These are phyloP conservation scores for Helicocarpus griseus DNA, from an alignment of 2,329 filamentous ascomycete species.

Conservation along the genomic window DNA sequence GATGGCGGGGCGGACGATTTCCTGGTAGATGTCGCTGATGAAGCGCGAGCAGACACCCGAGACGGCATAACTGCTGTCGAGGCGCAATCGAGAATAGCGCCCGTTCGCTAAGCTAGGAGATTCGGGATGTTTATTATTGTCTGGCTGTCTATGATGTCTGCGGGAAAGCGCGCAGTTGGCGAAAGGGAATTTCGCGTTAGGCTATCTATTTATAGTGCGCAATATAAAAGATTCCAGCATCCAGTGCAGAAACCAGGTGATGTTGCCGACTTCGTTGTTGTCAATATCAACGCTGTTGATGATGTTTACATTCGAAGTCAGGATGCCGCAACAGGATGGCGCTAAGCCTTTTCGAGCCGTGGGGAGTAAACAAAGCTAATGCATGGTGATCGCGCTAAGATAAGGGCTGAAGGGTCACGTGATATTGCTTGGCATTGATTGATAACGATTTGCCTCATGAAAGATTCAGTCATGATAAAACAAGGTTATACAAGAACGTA, in stretches of 20 bases:
- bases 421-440: background rate
- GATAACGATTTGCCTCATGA: background rate
- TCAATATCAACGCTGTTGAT: background rate
- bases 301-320: conserved; percentile 3
- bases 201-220: too few species aligned
- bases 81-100: background rate
- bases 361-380: conserved; percentile 17
- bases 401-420: conserved; percentile 21
- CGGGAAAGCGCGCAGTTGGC: too few species aligned
- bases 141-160: too few species aligned
- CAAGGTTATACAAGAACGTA: background rate
- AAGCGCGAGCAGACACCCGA: conserved; percentile 27
- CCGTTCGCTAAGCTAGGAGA: background rate
- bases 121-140: too few species aligned
- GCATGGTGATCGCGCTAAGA: conserved; percentile 16
- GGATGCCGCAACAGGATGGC: conserved; percentile 9
- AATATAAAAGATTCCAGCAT: background rate
- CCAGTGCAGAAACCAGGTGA: background rate
- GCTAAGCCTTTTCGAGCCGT: background rate
- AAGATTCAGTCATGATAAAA: background rate
- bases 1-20: conserved; percentile 52
- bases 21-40: conserved; percentile 23
- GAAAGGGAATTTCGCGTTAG: too few species aligned
- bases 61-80: conserved; percentile 23
- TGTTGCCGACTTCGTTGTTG: background rate